Evolutionary conservation across 2,329 filamentous ascomycete species (phyloP).

Genomic region (Graphilbum sp.): DNA sequence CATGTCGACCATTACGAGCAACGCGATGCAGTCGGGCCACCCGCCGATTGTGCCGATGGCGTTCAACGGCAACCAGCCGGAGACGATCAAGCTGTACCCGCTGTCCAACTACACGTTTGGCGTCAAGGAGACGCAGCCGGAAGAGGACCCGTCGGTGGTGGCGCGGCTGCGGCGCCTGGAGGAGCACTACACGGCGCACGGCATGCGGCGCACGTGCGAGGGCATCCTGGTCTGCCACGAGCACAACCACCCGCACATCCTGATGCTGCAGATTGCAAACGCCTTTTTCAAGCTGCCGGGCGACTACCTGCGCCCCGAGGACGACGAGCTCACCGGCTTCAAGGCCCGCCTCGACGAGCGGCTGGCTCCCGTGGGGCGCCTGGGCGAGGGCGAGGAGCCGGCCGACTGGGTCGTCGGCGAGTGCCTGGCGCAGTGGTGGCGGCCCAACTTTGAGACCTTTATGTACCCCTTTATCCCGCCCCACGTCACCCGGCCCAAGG

Average conservation of each 20-base stretch:
- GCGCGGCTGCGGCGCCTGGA: slow-evolving; percentile 87
- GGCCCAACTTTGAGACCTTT: slow-evolving; percentile 98
- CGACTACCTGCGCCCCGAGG: slow-evolving; percentile 78
- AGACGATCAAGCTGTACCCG: slow-evolving; percentile 81
- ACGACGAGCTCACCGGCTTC: slow-evolving; percentile 90
- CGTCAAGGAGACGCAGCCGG: slow-evolving; percentile 94
- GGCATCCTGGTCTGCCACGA: slow-evolving; percentile 96
- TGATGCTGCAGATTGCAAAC: slow-evolving; percentile 98
- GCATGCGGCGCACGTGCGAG: slow-evolving; percentile 95
- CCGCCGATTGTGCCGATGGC: slow-evolving; percentile 63
- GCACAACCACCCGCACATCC: slow-evolving; percentile 95
- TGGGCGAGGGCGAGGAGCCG: slow-evolving; percentile 66
- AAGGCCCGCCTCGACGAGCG: slow-evolving; percentile 84
- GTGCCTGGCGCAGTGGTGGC: slow-evolving; percentile 95
- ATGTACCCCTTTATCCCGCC: slow-evolving; percentile 98
- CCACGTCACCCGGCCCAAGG: slow-evolving; percentile 90
- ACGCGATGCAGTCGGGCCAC: slow-evolving; percentile 59
- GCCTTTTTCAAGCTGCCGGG: slow-evolving; percentile 98
- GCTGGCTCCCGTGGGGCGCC: slow-evolving; percentile 76
- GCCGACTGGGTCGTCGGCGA: slow-evolving; percentile 92
- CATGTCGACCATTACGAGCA: slow-evolving; percentile 77
- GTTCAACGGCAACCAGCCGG: slow-evolving; percentile 81
- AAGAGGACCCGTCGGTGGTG: slow-evolving; percentile 91
- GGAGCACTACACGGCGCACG: slow-evolving; percentile 80
- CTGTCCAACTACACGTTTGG: slow-evolving; percentile 98